Conservation (phyloP, 140 eudicot species). For the Erigeron philadelphicus region DNA sequence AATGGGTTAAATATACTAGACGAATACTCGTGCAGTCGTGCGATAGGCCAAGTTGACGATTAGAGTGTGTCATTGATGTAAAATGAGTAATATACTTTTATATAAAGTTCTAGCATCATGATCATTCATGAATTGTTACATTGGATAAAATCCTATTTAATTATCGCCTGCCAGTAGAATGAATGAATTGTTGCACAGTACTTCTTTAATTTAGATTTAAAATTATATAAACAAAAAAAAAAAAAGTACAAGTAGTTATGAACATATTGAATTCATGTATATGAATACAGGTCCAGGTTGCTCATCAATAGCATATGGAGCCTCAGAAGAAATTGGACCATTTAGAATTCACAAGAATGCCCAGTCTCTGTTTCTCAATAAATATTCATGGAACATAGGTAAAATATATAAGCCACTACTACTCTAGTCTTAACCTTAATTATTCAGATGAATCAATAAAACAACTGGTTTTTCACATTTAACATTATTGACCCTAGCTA, state of each 20-base stretch:
- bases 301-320: constrained; percentile 86
- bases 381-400: constrained; percentile 73
- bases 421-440: neutral
- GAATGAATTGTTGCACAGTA: neutral
- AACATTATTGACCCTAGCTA: neutral
- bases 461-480: neutral
- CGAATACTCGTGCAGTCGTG: too few species aligned
- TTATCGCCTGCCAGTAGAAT: neutral
- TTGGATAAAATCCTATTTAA: too few species aligned
- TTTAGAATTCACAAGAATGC: constrained; percentile 55
- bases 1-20: too few species aligned
- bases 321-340: constrained; percentile 87
- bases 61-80: too few species aligned
- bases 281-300: constrained; percentile 73
- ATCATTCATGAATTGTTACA: too few species aligned
- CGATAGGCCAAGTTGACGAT: too few species aligned
- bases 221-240: neutral
- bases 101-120: too few species aligned
- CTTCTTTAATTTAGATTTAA: neutral
- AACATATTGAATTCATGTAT: constrained; percentile 2
- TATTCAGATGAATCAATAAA: neutral
- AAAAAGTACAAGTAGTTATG: neutral
- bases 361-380: constrained; percentile 60
- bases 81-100: too few species aligned
- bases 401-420: neutral